phyloP scores from a whole-genome alignment of 805 yeast genomes.

The Suhomyces prunicola region DNA sequence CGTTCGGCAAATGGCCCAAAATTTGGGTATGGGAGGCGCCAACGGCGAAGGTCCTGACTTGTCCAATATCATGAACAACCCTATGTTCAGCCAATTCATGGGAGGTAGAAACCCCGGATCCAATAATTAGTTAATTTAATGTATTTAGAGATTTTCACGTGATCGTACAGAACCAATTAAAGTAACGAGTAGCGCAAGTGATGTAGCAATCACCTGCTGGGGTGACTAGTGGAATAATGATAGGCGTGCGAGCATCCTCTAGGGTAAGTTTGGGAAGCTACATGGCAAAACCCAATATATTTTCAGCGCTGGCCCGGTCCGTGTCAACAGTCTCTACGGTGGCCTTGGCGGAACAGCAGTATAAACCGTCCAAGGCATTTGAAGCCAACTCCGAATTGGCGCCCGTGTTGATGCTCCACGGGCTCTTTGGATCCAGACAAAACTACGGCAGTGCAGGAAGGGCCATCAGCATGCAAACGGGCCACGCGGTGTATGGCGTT shows the following conservation, averaged over 20 bases:
- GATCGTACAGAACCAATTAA: neutral
- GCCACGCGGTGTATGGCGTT: slow-evolving; percentile 36
- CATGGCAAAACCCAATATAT: neutral
- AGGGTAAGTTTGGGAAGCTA: neutral
- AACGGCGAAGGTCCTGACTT: slow-evolving; percentile 49
- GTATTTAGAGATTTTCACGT: slow-evolving; percentile 1
- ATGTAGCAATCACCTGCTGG: neutral
- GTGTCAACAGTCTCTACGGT: neutral
- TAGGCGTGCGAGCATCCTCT: neutral
- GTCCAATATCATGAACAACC: slow-evolving; percentile 75
- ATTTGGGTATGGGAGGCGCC: slow-evolving; percentile 65
- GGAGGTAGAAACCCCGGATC: slow-evolving; percentile 37
- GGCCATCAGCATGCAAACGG: slow-evolving; percentile 26
- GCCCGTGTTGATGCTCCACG: slow-evolving; percentile 50
- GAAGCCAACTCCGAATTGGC: slow-evolving; percentile 19
- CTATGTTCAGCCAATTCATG: slow-evolving; percentile 67
- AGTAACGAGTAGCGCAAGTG: neutral
- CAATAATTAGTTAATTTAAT: neutral
- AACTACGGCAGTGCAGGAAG: slow-evolving; percentile 42
- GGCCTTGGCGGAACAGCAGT: slow-evolving; percentile 5
- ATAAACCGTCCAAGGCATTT: slow-evolving; percentile 4
- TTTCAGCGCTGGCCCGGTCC: neutral
- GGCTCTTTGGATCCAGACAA: slow-evolving; percentile 49
- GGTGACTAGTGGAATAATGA: neutral
- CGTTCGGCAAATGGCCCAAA: slow-evolving; percentile 78